Percentiles rank a stretch among this genome's conserved stretches.
Evolutionary conservation across 371 early-diverging fungal genomes (phyloP).

Genomic region (Rhizopus arrhizus): DNA sequence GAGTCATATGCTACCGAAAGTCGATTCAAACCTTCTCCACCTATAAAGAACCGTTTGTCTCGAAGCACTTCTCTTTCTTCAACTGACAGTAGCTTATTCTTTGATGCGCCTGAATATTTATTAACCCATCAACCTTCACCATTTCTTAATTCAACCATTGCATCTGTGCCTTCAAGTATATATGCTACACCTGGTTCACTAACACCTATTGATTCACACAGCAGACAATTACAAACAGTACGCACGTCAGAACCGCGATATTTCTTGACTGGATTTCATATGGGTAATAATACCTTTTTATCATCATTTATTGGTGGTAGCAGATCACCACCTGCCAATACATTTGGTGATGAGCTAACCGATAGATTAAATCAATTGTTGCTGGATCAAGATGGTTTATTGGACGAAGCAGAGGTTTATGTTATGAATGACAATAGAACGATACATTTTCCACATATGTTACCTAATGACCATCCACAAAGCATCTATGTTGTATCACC

Average conservation of each 20-base stretch:
- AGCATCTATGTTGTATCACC: slow-evolving; percentile 42
- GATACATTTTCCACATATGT: slow-evolving; percentile 46
- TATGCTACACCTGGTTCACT: slow-evolving; percentile 36
- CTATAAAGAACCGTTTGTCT: slow-evolving; percentile 5
- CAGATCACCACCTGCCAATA: not conserved
- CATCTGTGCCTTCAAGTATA: slow-evolving; percentile 24
- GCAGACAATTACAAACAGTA: slow-evolving; percentile 11
- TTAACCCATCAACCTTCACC: not conserved
- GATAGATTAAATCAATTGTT: slow-evolving; percentile 19
- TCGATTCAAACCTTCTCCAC: slow-evolving; percentile 5
- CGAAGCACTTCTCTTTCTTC: slow-evolving; percentile 31
- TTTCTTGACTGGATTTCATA: slow-evolving; percentile 40
- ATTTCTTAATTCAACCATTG: slow-evolving; percentile 10
- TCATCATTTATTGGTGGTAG: slow-evolving; percentile 33
- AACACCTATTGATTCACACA: slow-evolving; percentile 25
- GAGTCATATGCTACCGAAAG: slow-evolving; percentile 39
- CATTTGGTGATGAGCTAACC: slow-evolving; percentile 19
- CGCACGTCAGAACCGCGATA: slow-evolving; percentile 23
- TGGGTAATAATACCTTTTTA: slow-evolving; percentile 41
- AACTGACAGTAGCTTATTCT: slow-evolving; percentile 31
- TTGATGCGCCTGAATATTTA: slow-evolving; percentile 36
- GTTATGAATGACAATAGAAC: not conserved
- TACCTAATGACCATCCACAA: slow-evolving; percentile 44
- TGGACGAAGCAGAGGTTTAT: slow-evolving; percentile 5
- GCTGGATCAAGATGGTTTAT: slow-evolving; percentile 2